phyloP scores from a whole-genome alignment of 352 stramenopile genomes.

The Phytophthora agathidicida region DNA sequence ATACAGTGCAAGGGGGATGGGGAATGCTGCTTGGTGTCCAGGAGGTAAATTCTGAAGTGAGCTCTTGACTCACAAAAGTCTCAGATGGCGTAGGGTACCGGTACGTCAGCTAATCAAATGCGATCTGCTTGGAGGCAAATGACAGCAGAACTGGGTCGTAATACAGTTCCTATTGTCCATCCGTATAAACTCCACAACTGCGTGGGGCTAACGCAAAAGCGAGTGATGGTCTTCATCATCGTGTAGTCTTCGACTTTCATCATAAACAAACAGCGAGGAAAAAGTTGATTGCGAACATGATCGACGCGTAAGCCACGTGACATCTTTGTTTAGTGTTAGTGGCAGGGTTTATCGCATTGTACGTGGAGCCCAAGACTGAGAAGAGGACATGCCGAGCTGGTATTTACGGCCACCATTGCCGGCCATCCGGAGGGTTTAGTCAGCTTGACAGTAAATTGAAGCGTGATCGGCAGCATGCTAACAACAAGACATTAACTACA shows the following conservation, averaged over 20 bases:
- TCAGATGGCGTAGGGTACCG: no score
- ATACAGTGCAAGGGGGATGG: neutral
- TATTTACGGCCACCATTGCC: no score
- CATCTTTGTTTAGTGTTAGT: constrained; percentile 10
- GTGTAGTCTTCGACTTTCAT: constrained; percentile 4
- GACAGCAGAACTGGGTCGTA: neutral
- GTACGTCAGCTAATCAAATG: constrained; percentile 10
- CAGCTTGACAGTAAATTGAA: no score
- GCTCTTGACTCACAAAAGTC: neutral
- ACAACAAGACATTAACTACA: no score
- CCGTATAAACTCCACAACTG: constrained; percentile 4
- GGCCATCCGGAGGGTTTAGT: no score
- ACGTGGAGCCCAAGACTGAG: no score
- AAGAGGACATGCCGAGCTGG: no score
- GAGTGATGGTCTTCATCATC: constrained; percentile 21
- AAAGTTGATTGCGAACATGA: neutral
- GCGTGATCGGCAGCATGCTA: no score
- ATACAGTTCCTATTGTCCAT: neutral
- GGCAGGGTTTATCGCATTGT: neutral
- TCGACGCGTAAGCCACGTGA: neutral
- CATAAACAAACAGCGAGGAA: constrained; percentile 12
- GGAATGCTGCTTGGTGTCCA: constrained; percentile 26
- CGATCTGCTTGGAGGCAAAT: neutral
- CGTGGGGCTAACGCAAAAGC: neutral
- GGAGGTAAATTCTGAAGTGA: constrained; percentile 27